Conservation (phyloP, 352 stramenopile genomes). For the Globisporangium radiosum region DNA sequence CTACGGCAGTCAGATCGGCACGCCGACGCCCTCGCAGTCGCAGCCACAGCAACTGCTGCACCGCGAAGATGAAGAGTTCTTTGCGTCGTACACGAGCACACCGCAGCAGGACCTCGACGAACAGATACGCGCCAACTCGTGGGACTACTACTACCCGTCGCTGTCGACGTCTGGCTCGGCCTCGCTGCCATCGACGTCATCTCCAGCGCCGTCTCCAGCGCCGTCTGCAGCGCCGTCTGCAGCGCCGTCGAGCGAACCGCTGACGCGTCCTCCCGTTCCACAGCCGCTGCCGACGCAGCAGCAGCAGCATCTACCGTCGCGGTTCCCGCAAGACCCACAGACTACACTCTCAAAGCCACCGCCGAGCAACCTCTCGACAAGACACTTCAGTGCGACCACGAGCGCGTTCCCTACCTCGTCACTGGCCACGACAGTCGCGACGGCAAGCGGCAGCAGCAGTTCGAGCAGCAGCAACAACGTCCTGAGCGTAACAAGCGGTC, state of each 20-base stretch:
- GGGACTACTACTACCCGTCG: slow-evolving; percentile 41
- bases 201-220: background rate
- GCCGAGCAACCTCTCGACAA: slow-evolving; percentile 2
- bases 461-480: background rate
- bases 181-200: background rate
- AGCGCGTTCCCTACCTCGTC: slow-evolving; percentile 13
- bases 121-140: slow-evolving; percentile 16
- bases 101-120: slow-evolving; percentile 29
- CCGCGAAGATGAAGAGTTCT: slow-evolving; percentile 51
- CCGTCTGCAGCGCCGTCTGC: background rate
- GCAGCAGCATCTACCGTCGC: slow-evolving; percentile 11
- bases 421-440: slow-evolving; percentile 4
- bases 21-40: slow-evolving; percentile 2
- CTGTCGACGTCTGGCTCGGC: slow-evolving; percentile 2
- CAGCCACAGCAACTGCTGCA: slow-evolving; percentile 4
- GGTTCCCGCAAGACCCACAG: slow-evolving; percentile 12
- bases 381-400: slow-evolving; percentile 7
- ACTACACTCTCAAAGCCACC: background rate
- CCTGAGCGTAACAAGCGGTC: background rate
- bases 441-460: slow-evolving; percentile 3
- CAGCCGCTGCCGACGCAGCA: no score
- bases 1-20: slow-evolving; percentile 12
- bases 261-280: slow-evolving; percentile 2
- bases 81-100: slow-evolving; percentile 29
- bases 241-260: background rate